Base-by-base conservation (phyloP, 495 filamentous ascomycete genomes). In the Penicillium pulvis region DNA sequence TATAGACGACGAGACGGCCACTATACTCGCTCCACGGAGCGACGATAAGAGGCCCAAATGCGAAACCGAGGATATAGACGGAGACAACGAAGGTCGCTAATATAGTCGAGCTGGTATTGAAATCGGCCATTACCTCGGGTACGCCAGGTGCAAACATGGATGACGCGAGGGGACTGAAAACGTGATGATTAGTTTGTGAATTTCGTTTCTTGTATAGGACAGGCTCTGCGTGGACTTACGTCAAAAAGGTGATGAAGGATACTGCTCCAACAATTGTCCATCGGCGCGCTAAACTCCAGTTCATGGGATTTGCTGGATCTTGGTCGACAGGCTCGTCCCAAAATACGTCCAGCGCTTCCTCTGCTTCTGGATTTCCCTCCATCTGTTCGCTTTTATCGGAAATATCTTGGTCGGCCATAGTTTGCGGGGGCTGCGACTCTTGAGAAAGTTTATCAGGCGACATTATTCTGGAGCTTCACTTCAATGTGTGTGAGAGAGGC, bases 111-210 rank as follows among this genome's bases (percentile, higher is more conserved):
- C 44, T 62, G 30, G 85, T 75, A 47, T 78, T 64, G 66, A 91
- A 95, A 51, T 90, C 83, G n/a, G 79, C 68, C 74, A 86, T 84
- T 67, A 96, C 79, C 2, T 87, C 84, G 0, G 84, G 75, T 17
- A 85, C 81, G 30, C 84, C 86, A 0, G 87, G 83, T 14, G 90
- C 89, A 71, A 77, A 75, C 66, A 78, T 78, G 6, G 75, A 76
- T 16, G 92, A 96, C 55, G 85, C 89, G 2, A 92, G 95, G n/a
- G 86, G 90, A 71, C 93, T 93, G 14, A 94, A 73, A 28, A 28
- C 28, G 28, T 28, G 28, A 3, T 28, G 28, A 23, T 28, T 7
- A 28, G 28, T 23, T 23, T 28, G 28, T 28, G 28, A 28, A 28
- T 4, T 7, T 28, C 28, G 28, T 28, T 28, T 7, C 6, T 28